Conservation (phyloP, 768 basidiomycete species). For the Lepiota venenata region DNA sequence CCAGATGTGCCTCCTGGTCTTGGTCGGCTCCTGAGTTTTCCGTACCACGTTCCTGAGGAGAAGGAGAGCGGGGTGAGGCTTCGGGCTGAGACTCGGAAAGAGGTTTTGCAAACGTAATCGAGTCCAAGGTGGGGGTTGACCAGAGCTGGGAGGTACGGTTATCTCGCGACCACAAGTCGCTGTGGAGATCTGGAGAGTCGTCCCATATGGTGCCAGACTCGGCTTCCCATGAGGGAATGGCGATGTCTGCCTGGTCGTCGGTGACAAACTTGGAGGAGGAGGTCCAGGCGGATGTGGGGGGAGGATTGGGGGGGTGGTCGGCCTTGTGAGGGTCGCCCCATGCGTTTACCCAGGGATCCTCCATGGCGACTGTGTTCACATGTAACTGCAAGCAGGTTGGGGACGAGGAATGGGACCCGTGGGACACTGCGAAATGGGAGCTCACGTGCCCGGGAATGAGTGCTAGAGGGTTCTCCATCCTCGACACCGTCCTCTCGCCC, state of each 20-base stretch:
- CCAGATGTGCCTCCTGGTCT: not conserved
- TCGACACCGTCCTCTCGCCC: not conserved
- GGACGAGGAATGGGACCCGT: not conserved
- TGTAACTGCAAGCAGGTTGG: not conserved
- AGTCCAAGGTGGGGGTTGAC: constrained; percentile 2
- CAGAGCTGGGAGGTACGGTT: constrained; percentile 6
- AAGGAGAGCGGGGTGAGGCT: not conserved
- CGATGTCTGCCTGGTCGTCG: constrained; percentile 6
- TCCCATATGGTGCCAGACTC: constrained; percentile 10
- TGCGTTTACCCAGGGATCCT: constrained; percentile 74
- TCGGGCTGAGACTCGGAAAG: not conserved
- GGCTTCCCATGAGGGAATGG: constrained; percentile 11
- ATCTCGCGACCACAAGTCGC: constrained; percentile 5
- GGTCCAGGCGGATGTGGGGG: constrained; percentile 18
- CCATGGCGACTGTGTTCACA: constrained; percentile 39
- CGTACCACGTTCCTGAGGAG: not conserved
- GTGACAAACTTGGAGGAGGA: constrained; percentile 15
- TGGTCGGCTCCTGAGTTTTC: not conserved
- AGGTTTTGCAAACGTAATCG: constrained; percentile 9
- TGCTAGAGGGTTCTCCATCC: not conserved
- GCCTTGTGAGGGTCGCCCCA: constrained; percentile 52
- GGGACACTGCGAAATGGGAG: constrained; percentile 9
- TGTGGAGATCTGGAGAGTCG: constrained; percentile 7
- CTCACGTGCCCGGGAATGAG: constrained; percentile 7
- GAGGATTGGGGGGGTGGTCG: constrained; percentile 2